phyloP scores from a whole-genome alignment of 2,329 filamentous ascomycete species.

The Drechslera avenae region DNA sequence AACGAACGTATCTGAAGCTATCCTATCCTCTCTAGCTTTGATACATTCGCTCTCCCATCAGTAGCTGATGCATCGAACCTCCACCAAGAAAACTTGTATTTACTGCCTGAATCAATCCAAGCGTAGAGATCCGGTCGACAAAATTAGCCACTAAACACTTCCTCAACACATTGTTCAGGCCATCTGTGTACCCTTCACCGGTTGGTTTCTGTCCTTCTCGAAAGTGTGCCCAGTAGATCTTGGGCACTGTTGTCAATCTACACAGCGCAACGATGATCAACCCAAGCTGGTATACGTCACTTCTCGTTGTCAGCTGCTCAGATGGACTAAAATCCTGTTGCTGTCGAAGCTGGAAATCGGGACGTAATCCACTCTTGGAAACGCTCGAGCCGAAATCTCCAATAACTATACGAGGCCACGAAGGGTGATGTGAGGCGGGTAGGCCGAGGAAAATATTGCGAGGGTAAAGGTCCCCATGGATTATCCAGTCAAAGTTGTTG shows the following conservation, averaged over 20 bases:
- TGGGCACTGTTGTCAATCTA: not conserved
- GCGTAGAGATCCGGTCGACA: not conserved
- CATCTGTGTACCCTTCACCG: not conserved
- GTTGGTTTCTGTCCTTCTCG: not conserved
- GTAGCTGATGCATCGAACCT: not conserved
- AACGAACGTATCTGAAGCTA: no score
- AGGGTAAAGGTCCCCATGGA: not conserved
- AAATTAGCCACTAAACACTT: not conserved
- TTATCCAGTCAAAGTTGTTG: not conserved
- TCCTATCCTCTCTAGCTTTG: not conserved
- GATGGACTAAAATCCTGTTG: not conserved
- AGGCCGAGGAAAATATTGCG: not conserved
- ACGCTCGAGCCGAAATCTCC: not conserved
- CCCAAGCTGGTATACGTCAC: not conserved
- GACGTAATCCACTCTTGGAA: not conserved
- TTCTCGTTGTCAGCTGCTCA: not conserved
- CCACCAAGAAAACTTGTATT: not conserved
- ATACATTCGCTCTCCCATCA: not conserved
- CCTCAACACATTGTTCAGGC: not conserved
- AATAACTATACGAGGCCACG: not conserved
- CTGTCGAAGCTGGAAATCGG: not conserved
- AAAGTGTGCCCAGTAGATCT: not conserved
- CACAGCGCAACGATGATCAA: not conserved
- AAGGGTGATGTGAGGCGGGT: not conserved
- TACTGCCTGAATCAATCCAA: not conserved